These are phyloP conservation scores for Hemileccinum rubropunctum DNA, from an alignment of 768 basidiomycete species.

Conservation along the genomic window DNA sequence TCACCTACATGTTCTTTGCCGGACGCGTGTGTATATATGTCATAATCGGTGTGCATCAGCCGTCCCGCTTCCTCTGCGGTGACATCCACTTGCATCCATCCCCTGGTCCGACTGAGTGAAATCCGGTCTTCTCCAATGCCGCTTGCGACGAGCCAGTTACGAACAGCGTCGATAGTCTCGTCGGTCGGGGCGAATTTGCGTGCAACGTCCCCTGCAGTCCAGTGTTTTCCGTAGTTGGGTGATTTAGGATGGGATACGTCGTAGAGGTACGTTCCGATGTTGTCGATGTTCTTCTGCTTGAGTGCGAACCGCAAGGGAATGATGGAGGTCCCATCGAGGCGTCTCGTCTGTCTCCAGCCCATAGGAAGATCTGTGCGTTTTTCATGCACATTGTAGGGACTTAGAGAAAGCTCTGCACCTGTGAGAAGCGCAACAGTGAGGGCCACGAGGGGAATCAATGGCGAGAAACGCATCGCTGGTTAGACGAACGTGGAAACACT, in stretches of 20 bases:
- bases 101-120: slow-evolving; percentile 12
- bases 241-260: slow-evolving; percentile 35
- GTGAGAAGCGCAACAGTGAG: no score
- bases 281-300: slow-evolving; percentile 28
- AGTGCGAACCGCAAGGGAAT: slow-evolving; percentile 32
- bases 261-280: slow-evolving; percentile 22
- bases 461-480: no score
- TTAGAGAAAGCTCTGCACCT: no score
- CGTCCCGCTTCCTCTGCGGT: slow-evolving; percentile 32
- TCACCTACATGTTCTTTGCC: slow-evolving; percentile 27
- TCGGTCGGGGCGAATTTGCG: slow-evolving; percentile 25
- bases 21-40: slow-evolving; percentile 24
- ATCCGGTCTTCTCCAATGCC: slow-evolving; percentile 25
- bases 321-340: slow-evolving; percentile 30
- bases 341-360: slow-evolving; percentile 37
- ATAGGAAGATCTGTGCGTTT: slow-evolving; percentile 35
- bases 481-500: no score
- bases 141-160: slow-evolving; percentile 26
- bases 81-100: slow-evolving; percentile 26
- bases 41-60: slow-evolving; percentile 33
- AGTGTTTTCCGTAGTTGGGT: slow-evolving; percentile 30
- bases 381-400: slow-evolving; percentile 30
- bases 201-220: slow-evolving; percentile 25
- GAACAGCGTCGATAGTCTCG: slow-evolving; percentile 23
- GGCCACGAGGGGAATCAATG: no score